Base-by-base conservation (phyloP, 2,329 filamentous ascomycete species). In the Verticillium nonalfalfae region DNA sequence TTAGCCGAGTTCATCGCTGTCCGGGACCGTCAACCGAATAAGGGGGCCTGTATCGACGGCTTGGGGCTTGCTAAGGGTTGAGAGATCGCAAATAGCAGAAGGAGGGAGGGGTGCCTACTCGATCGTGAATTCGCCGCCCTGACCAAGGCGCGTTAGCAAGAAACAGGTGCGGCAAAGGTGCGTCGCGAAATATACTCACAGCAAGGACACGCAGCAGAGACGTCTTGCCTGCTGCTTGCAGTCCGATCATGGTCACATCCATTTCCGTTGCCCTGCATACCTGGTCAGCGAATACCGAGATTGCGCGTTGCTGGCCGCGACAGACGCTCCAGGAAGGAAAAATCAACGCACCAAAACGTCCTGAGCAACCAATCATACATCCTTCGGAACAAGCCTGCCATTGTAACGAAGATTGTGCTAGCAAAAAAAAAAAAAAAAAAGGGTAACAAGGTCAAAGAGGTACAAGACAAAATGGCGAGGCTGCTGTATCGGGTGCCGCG, bases 321-420 rank as follows among this genome's bases (percentile, higher is more conserved):
- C n/a, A 52, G 45, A 34, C 13, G 54, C 54, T 18, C 26, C 13
- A n/a, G 31, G 14, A 34, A 33, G 54, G 26, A 31, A 40, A 18
- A 38, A 36, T 36, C 60, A 58, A 84, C 86, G 81, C 72, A 98
- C 94, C 95, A 99, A 79, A 99, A 98, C 72, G 95, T 90, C 82
- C 94, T 89, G 80, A 99, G 81, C 75, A 98, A 83, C 94, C 94
- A 98, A 86, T 98, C 95, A 83, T 98, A 98, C 76, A 99, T 89
- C 79, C 88, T 90, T 74, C 90, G 90, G 78, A 99, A 96, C 75
- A 99, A 81, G 70, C 91, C 90, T 71, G 92, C 90, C 93, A 98
- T 98, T 78, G 67, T 81, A 63, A 63, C 18, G 40, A 39, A 35
- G 60, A 52, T 52, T 21, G 18, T 18, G 18, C 45, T 18, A 7